A percentile compares a stretch with the other conserved stretches of the same genome.
These are phyloP conservation scores for Panicum virgatum DNA, from an alignment of 202 grass and related monocot species.

Conservation along the genomic window DNA sequence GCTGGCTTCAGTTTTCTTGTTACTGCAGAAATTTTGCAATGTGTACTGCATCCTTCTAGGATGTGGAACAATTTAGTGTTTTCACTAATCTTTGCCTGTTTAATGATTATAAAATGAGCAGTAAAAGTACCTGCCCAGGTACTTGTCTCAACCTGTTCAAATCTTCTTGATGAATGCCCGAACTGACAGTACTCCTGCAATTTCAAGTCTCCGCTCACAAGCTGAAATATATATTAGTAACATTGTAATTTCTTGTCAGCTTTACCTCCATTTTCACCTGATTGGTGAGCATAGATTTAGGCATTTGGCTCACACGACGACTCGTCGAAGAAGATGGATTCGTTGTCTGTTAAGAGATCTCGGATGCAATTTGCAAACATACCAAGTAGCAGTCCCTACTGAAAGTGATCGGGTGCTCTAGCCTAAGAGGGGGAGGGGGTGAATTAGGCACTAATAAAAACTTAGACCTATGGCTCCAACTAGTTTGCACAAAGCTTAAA, in stretches of 20 bases:
- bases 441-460: too few species aligned
- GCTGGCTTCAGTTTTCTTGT: background rate
- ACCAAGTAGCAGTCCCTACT: slow-evolving; percentile 46
- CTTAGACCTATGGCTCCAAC: too few species aligned
- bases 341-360: slow-evolving; percentile 60
- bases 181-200: background rate
- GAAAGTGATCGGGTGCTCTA: too few species aligned
- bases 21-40: background rate
- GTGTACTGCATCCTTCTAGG: background rate
- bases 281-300: slow-evolving; percentile 54
- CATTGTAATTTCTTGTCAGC: background rate
- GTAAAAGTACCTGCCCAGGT: background rate
- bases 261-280: slow-evolving; percentile 7
- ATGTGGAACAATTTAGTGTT: background rate
- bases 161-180: background rate
- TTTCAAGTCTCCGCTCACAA: slow-evolving; percentile 7
- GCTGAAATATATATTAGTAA: background rate
- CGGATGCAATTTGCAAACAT: slow-evolving; percentile 70
- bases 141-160: background rate
- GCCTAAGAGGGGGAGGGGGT: too few species aligned
- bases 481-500: too few species aligned
- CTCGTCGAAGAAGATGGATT: slow-evolving; percentile 58
- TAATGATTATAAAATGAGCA: background rate
- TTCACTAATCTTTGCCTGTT: background rate
- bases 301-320: slow-evolving; percentile 59